Base-by-base conservation (phyloP, 75 land plant species). In the Pinus taeda region DNA sequence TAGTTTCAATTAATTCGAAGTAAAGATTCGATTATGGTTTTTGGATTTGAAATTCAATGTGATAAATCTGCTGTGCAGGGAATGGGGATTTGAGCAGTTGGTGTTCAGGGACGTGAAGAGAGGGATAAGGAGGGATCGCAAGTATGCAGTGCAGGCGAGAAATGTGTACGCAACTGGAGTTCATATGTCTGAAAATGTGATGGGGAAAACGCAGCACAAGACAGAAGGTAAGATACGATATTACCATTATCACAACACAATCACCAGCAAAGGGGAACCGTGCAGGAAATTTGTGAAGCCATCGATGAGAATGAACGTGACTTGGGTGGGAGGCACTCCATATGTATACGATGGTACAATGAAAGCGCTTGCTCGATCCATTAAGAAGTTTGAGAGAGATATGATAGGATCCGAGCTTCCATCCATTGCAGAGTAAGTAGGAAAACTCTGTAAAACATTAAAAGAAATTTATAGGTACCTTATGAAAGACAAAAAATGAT, bases 41-140 rank as follows among this genome's bases (percentile, higher is more conserved):
- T 45, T 4, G 49, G 49, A 8, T 45, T 45, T 45, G 49, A 8
- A 45, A 6, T 45, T 45, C 0, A 45, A 45, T 4, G 1, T 45
- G 49, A 45, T 45, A 45, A 45, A 65, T 26, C 1, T 37, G 57
- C 3, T 15, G 56, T 60, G 75, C 83, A 95, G 95, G 85, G 83
- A 82, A 79, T 95, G 98, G 98, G 93, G 90, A 45, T 81, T 95
- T 26, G 98, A 95, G 90, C 93, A 91, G 83, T 77, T 95, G 53
- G 88, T 95, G 14, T 95, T 80, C 78, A 80, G 70, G 71, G 91
- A 90, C 57, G 88, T 87, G 61, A 91, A 90, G 79, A 82, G 72
- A 59, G 86, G 93, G 18, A 75, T 88, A 17, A 72, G 90, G 66
- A 70, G 91, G 58, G 98, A 95, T 73, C 76, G 98, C 3, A 95